Evolutionary conservation across 305 asterid species (phyloP).

Genomic region (Fraxinus dipetala): DNA sequence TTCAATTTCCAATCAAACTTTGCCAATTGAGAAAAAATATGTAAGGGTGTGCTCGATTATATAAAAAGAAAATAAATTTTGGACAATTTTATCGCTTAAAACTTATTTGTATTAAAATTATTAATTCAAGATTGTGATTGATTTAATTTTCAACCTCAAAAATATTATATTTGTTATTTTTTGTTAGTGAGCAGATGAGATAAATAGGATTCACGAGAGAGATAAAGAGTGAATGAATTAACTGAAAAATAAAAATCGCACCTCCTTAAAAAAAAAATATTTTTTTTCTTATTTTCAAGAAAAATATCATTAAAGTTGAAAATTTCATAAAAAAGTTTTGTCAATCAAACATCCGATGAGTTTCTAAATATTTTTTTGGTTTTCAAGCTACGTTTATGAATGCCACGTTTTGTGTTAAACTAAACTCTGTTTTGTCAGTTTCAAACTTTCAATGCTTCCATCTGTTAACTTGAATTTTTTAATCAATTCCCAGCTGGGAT

Average conservation of each 20-base stretch:
- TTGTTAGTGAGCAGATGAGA: no score
- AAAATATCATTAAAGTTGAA: no score
- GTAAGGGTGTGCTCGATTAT: neutral
- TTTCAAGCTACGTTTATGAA: neutral
- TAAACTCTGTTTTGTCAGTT: conserved; percentile 5
- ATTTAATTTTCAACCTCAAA: no score
- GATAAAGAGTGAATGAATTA: neutral
- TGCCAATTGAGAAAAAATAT: neutral
- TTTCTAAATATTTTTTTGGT: neutral
- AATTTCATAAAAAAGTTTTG: no score
- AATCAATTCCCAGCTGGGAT: conserved; percentile 24
- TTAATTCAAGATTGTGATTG: no score
- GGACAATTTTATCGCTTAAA: no score
- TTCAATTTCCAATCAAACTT: neutral
- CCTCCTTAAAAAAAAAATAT: no score
- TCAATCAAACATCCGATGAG: no score
- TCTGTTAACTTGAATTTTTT: neutral
- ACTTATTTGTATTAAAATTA: neutral
- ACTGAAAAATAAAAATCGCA: no score
- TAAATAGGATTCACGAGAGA: neutral
- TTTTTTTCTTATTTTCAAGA: no score
- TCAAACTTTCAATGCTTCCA: conserved; percentile 23
- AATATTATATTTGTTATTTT: no score
- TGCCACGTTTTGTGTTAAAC: conserved; percentile 28
- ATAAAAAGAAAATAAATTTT: no score